Evolutionary conservation across 1,284 basidiomycete genomes (phyloP).

Genomic region (Lentinula novae-zelandiae): DNA sequence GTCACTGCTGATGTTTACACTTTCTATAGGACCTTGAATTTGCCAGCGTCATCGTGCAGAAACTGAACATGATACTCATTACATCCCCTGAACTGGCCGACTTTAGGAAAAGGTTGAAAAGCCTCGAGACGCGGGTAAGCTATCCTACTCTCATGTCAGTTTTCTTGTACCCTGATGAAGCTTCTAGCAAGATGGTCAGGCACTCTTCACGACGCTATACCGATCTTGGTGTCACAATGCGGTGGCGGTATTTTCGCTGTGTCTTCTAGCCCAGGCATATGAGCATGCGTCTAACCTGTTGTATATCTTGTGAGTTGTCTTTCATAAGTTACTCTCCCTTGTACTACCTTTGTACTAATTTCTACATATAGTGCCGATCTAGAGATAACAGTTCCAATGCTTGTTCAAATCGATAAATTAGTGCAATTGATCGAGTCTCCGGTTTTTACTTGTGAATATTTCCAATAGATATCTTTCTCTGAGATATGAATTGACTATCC

Average conservation of each 20-base stretch:
- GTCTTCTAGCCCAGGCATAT: slow-evolving; percentile 95
- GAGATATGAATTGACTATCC: background rate
- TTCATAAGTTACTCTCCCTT: slow-evolving; percentile 4
- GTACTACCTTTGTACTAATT: background rate
- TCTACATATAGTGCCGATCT: slow-evolving; percentile 74
- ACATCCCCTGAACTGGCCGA: slow-evolving; percentile 95
- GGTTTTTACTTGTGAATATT: slow-evolving; percentile 86
- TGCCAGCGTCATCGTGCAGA: slow-evolving; percentile 95
- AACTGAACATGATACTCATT: slow-evolving; percentile 94
- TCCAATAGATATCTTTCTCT: background rate
- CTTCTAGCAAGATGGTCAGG: slow-evolving; percentile 85
- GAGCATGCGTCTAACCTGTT: slow-evolving; percentile 97
- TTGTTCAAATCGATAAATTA: slow-evolving; percentile 97
- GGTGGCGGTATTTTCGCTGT: slow-evolving; percentile 94
- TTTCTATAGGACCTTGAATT: slow-evolving; percentile 84
- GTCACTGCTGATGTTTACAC: background rate
- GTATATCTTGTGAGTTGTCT: slow-evolving; percentile 82
- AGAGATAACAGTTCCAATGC: slow-evolving; percentile 91
- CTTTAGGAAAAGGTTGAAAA: slow-evolving; percentile 90
- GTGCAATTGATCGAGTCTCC: slow-evolving; percentile 98
- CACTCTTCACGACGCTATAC: slow-evolving; percentile 89
- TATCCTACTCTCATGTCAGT: background rate
- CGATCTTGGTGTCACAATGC: slow-evolving; percentile 99
- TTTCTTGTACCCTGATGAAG: slow-evolving; percentile 4
- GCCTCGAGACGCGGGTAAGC: slow-evolving; percentile 85